Evolutionary conservation across 1,284 basidiomycete genomes (phyloP).

Genomic region (Ustilago cynodontis): DNA sequence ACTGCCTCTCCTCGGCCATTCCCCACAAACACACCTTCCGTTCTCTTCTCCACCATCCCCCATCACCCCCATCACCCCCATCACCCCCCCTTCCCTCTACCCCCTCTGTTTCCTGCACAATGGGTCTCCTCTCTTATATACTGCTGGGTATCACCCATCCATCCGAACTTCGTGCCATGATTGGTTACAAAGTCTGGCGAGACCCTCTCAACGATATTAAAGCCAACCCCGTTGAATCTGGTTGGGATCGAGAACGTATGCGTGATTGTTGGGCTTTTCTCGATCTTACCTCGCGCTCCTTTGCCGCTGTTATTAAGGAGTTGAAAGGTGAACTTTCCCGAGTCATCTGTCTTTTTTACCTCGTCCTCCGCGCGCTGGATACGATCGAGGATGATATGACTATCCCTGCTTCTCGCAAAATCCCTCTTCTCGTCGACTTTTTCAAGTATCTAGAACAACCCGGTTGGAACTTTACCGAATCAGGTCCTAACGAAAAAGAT

Average conservation of each 20-base stretch:
- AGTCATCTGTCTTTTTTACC: slow-evolving; percentile 91
- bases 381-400: slow-evolving; percentile 99
- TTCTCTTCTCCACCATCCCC: background rate
- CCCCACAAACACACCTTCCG: no score
- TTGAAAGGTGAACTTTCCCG: slow-evolving; percentile 93
- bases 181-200: slow-evolving; percentile 71
- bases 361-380: slow-evolving; percentile 91
- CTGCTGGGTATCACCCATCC: slow-evolving; percentile 62
- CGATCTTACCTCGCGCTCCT: slow-evolving; percentile 89
- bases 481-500: slow-evolving; percentile 90
- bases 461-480: slow-evolving; percentile 88
- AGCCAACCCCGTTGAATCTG: slow-evolving; percentile 65
- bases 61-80: background rate
- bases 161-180: slow-evolving; percentile 68
- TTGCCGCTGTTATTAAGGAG: slow-evolving; percentile 94
- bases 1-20: slow-evolving; percentile 7
- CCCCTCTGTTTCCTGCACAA: background rate
- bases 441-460: slow-evolving; percentile 83
- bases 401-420: slow-evolving; percentile 85
- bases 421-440: slow-evolving; percentile 86
- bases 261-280: slow-evolving; percentile 89
- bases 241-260: slow-evolving; percentile 75
- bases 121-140: slow-evolving; percentile 43
- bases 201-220: slow-evolving; percentile 71
- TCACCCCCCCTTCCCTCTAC: background rate